Evolutionary conservation across 495 filamentous ascomycete genomes (phyloP), one percentile per base, ranked within the genome.

Genomic region (Aspergillus saccharolyticus): DNA sequence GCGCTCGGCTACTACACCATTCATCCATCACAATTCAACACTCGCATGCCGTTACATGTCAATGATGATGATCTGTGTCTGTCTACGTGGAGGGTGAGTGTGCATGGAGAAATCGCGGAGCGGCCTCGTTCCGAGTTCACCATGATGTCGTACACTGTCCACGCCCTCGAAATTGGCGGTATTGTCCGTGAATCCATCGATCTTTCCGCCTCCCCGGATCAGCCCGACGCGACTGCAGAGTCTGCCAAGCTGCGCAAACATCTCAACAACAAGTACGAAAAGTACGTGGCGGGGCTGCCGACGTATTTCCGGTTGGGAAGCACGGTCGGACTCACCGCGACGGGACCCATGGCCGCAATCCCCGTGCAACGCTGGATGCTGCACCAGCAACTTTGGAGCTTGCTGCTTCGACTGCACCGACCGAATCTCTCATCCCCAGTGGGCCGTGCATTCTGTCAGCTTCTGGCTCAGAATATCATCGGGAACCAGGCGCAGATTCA

Each of bases 351-450:
- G 58, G 65, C 58, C 17, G 69, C 66, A 3, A 63, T 68, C 25
- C 65, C 67, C 44, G 61, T 68, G 12, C 65, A 70, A 4, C 61
- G 63, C 60, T 71, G 56, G 58, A 65, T 71, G 65, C 46, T 71
- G 30, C 66, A 71, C 58, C 69, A 71, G 50, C 67, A 71, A 58
- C 59, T 71, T 1, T 71, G 69, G 69, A 58, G 59, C 48, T 18
- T 71, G 21, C 58, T 71, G 45, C 58, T 71, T 7, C 60, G 67
- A 44, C 58, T 72, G 8, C 58, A 70, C 53, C 65, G 63, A 22
- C 52, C 42, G 7, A 64, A 39, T 55, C 54, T 64, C 20, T 61
- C 53, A 14, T 54, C 62, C 48, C 44, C 42, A n/a, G 53, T 52
- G 10, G 60, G 60, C 2, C 65, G 59, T 0, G 48, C 62, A 17